phyloP scores from a whole-genome alignment of 108 stramenopile species.

The Ochromonas danica region DNA sequence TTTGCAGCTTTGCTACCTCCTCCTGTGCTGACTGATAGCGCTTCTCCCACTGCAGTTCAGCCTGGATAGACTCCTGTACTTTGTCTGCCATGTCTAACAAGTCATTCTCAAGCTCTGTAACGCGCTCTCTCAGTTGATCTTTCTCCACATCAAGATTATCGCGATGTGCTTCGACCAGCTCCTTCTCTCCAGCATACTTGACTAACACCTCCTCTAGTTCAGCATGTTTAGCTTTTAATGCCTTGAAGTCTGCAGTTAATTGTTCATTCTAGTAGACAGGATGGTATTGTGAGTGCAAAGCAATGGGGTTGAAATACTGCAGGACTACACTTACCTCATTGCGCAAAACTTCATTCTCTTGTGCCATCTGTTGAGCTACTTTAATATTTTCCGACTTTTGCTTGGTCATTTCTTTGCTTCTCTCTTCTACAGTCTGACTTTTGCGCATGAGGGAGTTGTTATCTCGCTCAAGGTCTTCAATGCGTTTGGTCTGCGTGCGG shows the following conservation, averaged over 20 bases:
- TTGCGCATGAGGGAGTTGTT: not conserved
- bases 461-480: not conserved
- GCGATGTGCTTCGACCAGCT: not conserved
- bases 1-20: not conserved
- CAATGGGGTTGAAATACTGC: not conserved
- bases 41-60: not conserved
- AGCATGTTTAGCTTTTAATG: not conserved
- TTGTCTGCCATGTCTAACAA: not conserved
- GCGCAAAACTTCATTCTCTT: not conserved
- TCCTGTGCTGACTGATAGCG: not conserved
- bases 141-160: not conserved
- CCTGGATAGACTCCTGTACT: not conserved
- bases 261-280: not conserved
- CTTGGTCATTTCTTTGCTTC: not conserved
- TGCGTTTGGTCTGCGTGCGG: not conserved
- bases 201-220: not conserved
- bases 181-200: not conserved
- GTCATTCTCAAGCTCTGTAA: not conserved
- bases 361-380: not conserved
- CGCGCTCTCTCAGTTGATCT: not conserved
- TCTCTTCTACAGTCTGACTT: not conserved
- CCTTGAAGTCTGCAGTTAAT: not conserved
- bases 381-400: not conserved
- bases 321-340: constrained; percentile 11
- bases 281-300: not conserved